A percentile compares a stretch with the other conserved stretches of the same genome.
Evolutionary conservation across 768 basidiomycete species (phyloP).

Genomic region (Boletus sensibilis): DNA sequence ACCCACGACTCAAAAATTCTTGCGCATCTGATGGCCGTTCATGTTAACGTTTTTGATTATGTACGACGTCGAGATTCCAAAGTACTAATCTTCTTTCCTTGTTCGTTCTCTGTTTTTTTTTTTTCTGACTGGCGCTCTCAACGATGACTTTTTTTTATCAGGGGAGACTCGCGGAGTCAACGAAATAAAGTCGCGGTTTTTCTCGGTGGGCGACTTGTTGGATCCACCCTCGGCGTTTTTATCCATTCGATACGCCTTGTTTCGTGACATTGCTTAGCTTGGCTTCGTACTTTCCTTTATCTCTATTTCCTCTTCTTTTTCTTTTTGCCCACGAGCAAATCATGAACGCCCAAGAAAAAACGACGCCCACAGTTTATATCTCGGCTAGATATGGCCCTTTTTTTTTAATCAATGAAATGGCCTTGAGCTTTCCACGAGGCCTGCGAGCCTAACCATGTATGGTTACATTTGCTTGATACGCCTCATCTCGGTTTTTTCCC

Average conservation of each 20-base stretch:
- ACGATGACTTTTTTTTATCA: neutral
- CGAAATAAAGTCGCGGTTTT: neutral
- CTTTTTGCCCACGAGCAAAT: conserved; percentile 5
- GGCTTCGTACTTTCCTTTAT: neutral
- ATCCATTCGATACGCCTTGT: neutral
- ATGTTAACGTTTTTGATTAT: conserved; percentile 15
- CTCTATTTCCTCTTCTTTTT: neutral
- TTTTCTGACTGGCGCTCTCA: neutral
- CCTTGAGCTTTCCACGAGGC: conserved; percentile 34
- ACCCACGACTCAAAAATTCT: neutral
- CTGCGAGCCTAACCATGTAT: conserved; percentile 4
- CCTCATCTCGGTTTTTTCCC: conserved; percentile 2
- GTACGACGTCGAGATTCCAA: conserved; percentile 3
- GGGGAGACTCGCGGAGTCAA: neutral
- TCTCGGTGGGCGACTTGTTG: neutral
- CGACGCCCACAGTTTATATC: conserved; percentile 14
- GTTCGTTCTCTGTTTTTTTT: neutral
- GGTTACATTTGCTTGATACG: conserved; percentile 21
- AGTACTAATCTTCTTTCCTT: neutral
- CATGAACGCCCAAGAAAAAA: neutral
- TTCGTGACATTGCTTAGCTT: neutral
- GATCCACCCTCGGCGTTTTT: too few relatives aligned
- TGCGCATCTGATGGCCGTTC: conserved; percentile 23
- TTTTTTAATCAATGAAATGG: neutral
- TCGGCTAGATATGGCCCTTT: conserved; percentile 26